Evolutionary conservation across 352 stramenopile species (phyloP), one percentile per base, ranked within the genome.

Genomic region (Phytopythium cucurbitacearum): DNA sequence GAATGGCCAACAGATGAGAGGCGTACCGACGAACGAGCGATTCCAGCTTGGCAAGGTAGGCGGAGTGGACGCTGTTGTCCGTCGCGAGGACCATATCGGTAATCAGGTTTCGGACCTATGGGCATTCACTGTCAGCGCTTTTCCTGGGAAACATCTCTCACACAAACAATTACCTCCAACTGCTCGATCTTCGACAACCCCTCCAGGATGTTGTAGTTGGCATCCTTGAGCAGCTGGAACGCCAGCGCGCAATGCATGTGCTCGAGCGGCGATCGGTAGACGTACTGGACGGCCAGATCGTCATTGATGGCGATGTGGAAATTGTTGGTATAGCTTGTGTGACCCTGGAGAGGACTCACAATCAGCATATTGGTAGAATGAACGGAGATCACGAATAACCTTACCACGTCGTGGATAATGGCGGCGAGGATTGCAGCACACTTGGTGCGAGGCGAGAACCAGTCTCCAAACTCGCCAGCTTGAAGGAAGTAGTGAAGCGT

Each of bases 51-150:
- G 65, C 66, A 16, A 94, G 65, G 55, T 90, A 86, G n/a, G 76
- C 60, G 32, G 81, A 81, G 59, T 96, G 87, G 36, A 91, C 73
- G 37, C 71, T 88, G 60, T 95, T 95, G 64, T 96, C 85, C 0
- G 86, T 96, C n/a, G 84, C 77, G 2, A 96, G 72, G 10, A 96
- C 83, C 70, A 91, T 89, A 55, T 94, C 76, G 46, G 79, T 91
- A 59, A 94, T 85, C 36, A 90, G 60, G 42, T 76, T 88, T 33
- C 81, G 78, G 33, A 86, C 62, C 76, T 87, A 40, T 32, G n/a
- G 34, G 32, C 6, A 15, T 10, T 34, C 37, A 43, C 7, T 11
- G 1, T 48, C 7, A 65, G 21, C 4, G 47, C 13, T 15, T 48
- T 13, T 28, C 46, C 21, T 5, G 40, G 16, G 11, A 64, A 49